Evolutionary conservation across 2,329 filamentous ascomycete genomes (phyloP), one percentile per base, ranked within the genome.

Genomic region (Calonectria hawksworthii): DNA sequence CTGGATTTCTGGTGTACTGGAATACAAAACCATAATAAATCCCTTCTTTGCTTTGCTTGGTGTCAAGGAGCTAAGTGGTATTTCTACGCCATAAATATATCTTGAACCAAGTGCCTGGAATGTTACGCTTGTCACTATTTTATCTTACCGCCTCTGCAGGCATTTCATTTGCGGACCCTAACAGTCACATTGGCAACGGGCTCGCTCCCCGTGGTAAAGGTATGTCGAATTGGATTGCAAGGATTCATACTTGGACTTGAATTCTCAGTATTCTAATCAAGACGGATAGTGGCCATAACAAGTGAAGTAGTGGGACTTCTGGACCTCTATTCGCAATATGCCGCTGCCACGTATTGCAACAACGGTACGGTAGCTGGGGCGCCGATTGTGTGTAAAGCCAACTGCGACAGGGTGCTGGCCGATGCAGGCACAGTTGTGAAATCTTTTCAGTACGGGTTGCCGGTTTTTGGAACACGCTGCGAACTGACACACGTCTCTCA

Each of bases 271-370:
- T 34, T 21, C 52, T 59, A 16, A 59, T 21, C 11, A 23, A 3
- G 11, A 36, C 8, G 2, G 8, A 1, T 14, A 59, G 52, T 34
- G 9, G 21, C 18, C 16, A 23, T 59, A 10, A 59, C 30, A 13
- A 6, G 4, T 8, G 32, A 18, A 13, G 52, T 36, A 1, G 30
- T 59, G 18, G 30, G 32, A 9, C 9, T 23, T 16, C 21, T 59
- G 32, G 16, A 36, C 1, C 52, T 89, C 78, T 91, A 86, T 77
- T 84, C 86, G 34, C 86, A 92, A 81, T 90, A 90, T 77, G 83
- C 89, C 3, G 87, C 84, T 2, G 88, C 90, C 3, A 84, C 87
- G 3, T 91, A 90, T 82, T 92, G 90, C 85, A 91, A 91, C 82
- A 85, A 82, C 66, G 81, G 86, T 2, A 83, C 79, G 13, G 47